A percentile compares a stretch with the other conserved stretches of the same genome.
phyloP scores from a whole-genome alignment of 257 asterid species.

The Nicotiana benthamiana region DNA sequence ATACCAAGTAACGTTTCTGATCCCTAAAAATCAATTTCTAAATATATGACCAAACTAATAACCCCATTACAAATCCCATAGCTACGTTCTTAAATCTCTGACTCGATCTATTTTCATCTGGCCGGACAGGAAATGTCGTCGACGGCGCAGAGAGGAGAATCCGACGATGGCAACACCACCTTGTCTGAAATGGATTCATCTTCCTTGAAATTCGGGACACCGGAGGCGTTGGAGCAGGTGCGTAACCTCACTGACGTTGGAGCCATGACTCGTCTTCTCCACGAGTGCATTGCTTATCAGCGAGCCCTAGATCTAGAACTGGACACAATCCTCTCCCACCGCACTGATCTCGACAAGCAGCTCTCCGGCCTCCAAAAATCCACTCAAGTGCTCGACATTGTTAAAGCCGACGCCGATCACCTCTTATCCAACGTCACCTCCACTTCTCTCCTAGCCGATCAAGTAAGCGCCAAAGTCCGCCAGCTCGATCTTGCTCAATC shows the following conservation, averaged over 20 bases:
- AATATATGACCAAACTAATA: no score
- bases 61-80: no score
- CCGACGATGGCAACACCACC: neutral
- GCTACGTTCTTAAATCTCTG: neutral
- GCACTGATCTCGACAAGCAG: slow-evolving; percentile 67
- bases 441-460: slow-evolving; percentile 74
- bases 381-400: slow-evolving; percentile 58
- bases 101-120: no score
- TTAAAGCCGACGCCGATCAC: slow-evolving; percentile 60
- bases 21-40: no score
- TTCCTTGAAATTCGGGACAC: slow-evolving; percentile 47
- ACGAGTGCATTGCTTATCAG: slow-evolving; percentile 90
- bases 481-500: slow-evolving; percentile 85
- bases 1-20: no score
- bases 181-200: neutral
- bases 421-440: slow-evolving; percentile 66
- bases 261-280: slow-evolving; percentile 83
- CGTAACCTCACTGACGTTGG: slow-evolving; percentile 80
- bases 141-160: neutral
- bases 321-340: slow-evolving; percentile 66
- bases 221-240: slow-evolving; percentile 54
- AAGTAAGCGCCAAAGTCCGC: slow-evolving; percentile 77
- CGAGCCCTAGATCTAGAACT: slow-evolving; percentile 71
- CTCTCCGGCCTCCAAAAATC: slow-evolving; percentile 66
- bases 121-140: neutral